A percentile compares a stretch with the other conserved stretches of the same genome.
Evolutionary conservation across 2,329 filamentous ascomycete genomes (phyloP).

Genomic region (Diaporthe sp.): DNA sequence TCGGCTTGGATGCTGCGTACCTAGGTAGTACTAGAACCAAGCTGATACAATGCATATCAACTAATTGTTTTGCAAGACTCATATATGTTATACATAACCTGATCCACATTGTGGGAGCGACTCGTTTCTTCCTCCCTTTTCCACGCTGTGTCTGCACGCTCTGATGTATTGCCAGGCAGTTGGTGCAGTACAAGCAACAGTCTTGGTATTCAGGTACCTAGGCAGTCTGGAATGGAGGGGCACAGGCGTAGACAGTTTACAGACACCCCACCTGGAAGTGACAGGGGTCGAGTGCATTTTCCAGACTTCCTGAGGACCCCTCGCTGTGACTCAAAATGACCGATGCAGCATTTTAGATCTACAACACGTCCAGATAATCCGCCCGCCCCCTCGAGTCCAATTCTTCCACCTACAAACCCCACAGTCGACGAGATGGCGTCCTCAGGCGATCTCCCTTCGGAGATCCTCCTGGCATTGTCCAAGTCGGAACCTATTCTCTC

Average conservation of each 20-base stretch:
- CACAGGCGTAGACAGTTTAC: slow-evolving; percentile 5
- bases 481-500: slow-evolving; percentile 76
- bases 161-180: neutral
- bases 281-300: slow-evolving; percentile 22
- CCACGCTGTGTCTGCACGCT: neutral
- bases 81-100: too few relatives aligned
- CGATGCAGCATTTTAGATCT: slow-evolving; percentile 8
- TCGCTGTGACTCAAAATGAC: slow-evolving; percentile 39
- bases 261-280: slow-evolving; percentile 19
- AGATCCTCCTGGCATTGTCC: slow-evolving; percentile 77
- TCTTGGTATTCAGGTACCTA: neutral
- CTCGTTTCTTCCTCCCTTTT: neutral
- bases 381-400: neutral
- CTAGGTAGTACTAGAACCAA: neutral
- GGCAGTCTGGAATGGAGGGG: slow-evolving; percentile 2
- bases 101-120: too few relatives aligned
- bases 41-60: too few relatives aligned
- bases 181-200: neutral
- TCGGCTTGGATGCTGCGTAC: neutral
- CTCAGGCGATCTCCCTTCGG: slow-evolving; percentile 71
- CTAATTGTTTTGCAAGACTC: neutral
- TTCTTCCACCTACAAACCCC: neutral
- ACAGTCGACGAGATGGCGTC: slow-evolving; percentile 57
- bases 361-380: neutral
- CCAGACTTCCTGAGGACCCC: slow-evolving; percentile 16